These are phyloP conservation scores for Sophora flavescens DNA, from an alignment of 306 rosid genomes.

Conservation along the genomic window DNA sequence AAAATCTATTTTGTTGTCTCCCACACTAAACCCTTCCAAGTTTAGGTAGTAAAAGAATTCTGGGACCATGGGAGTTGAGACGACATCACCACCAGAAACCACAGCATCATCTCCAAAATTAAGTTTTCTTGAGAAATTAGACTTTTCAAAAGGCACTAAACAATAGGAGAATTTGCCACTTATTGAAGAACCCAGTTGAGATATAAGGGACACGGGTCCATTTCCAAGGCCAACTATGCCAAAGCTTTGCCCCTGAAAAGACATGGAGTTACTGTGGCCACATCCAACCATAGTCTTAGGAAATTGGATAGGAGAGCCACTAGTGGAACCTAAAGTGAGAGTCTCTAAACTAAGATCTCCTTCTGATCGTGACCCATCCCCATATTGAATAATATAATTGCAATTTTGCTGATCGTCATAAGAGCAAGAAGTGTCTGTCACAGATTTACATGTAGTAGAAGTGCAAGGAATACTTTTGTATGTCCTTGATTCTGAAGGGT, in stretches of 20 bases:
- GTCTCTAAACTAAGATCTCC: constrained; percentile 53
- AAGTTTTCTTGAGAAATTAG: constrained; percentile 15
- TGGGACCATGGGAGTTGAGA: constrained; percentile 37
- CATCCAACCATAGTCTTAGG: constrained; percentile 52
- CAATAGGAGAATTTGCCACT: constrained; percentile 60
- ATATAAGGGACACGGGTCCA: constrained; percentile 44
- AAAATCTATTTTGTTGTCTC: neutral
- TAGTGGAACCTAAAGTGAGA: constrained; percentile 48
- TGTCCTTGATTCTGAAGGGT: constrained; percentile 46
- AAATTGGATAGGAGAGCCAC: neutral
- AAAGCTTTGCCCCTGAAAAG: neutral
- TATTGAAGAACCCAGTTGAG: constrained; percentile 44
- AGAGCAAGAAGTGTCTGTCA: neutral
- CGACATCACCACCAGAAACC: constrained; percentile 35
- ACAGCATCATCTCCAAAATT: constrained; percentile 41
- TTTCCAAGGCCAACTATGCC: constrained; percentile 64
- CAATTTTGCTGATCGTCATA: neutral
- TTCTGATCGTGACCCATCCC: constrained; percentile 36
- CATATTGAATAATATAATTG: constrained; percentile 37
- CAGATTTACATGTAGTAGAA: neutral
- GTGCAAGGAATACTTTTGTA: constrained; percentile 7
- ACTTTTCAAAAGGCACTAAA: constrained; percentile 19
- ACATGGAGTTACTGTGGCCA: constrained; percentile 40
- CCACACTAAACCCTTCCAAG: constrained; percentile 35
- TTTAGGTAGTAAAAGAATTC: neutral